Conservation (phyloP, 306 rosid species). For the Quillaja saponaria region DNA sequence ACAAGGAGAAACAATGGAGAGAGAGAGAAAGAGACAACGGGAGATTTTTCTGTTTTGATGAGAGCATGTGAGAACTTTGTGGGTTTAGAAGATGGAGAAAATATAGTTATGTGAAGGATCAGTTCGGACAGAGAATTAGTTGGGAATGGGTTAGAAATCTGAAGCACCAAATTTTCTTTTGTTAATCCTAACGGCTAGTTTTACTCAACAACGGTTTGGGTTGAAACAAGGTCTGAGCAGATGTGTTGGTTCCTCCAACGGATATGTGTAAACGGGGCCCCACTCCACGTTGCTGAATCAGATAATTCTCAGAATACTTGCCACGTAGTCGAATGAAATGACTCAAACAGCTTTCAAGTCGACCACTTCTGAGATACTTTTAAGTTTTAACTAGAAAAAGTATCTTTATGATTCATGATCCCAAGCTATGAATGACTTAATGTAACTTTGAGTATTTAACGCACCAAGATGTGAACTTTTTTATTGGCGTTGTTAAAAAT, state of each 20-base stretch:
- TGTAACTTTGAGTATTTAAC: no score
- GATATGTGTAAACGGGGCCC: constrained; percentile 41
- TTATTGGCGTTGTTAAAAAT: no score
- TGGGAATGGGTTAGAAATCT: constrained; percentile 42
- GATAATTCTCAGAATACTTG: no score
- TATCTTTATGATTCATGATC: no score
- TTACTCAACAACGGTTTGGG: constrained; percentile 54
- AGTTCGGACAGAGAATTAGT: constrained; percentile 20
- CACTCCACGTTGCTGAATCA: not conserved
- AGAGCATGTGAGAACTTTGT: constrained; percentile 38
- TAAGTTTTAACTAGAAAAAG: no score
- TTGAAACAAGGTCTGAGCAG: constrained; percentile 35
- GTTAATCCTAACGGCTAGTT: constrained; percentile 76
- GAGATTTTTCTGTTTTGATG: constrained; percentile 13
- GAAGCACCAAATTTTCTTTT: constrained; percentile 16
- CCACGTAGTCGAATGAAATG: no score
- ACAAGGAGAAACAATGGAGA: constrained; percentile 22
- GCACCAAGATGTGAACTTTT: no score
- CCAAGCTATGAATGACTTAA: no score
- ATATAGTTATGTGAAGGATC: not conserved
- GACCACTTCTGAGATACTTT: no score
- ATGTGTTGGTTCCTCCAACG: constrained; percentile 53
- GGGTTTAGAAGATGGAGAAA: constrained; percentile 24
- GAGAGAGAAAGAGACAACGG: not conserved
- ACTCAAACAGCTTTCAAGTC: no score